Conservation (phyloP, 1,284 basidiomycete species). For the Moesziomyces globuligerus region DNA sequence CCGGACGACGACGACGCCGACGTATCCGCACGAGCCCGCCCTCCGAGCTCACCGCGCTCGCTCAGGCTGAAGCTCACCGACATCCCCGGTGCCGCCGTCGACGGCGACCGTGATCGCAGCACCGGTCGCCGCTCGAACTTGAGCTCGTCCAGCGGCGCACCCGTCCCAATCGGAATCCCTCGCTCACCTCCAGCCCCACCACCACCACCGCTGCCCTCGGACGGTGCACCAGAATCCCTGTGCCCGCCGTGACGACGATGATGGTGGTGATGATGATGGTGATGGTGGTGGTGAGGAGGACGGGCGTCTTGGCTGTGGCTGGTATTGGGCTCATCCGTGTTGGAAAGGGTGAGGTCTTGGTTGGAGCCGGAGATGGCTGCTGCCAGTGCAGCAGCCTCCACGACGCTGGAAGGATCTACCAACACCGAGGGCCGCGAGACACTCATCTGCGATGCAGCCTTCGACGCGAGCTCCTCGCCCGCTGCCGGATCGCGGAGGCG, state of each 20-base stretch:
- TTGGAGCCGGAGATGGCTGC: slow-evolving; percentile 16
- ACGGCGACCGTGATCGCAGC: slow-evolving; percentile 53
- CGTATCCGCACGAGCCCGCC: slow-evolving; percentile 37
- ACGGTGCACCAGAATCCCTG: neutral
- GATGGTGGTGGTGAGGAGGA: slow-evolving; percentile 13
- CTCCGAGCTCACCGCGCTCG: slow-evolving; percentile 14
- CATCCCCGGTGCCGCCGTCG: slow-evolving; percentile 27
- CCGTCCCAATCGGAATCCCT: slow-evolving; percentile 10
- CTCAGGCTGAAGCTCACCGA: slow-evolving; percentile 43
- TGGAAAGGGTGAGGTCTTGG: slow-evolving; percentile 1
- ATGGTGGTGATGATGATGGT: slow-evolving; percentile 28
- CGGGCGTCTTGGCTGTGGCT: neutral
- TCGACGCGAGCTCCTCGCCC: neutral
- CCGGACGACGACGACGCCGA: slow-evolving; percentile 19
- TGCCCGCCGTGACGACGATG: slow-evolving; percentile 4
- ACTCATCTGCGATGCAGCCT: slow-evolving; percentile 4
- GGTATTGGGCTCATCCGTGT: neutral
- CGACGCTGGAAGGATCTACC: slow-evolving; percentile 24
- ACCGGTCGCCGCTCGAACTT: slow-evolving; percentile 57
- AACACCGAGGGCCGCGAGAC: slow-evolving; percentile 18
- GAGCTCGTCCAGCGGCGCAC: slow-evolving; percentile 29
- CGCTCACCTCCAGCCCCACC: neutral
- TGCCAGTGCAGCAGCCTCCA: slow-evolving; percentile 18
- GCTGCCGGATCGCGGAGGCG: neutral
- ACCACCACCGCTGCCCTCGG: neutral